Evolutionary conservation across 441 rosid species (phyloP).

Genomic region (Erysimum pusillum): DNA sequence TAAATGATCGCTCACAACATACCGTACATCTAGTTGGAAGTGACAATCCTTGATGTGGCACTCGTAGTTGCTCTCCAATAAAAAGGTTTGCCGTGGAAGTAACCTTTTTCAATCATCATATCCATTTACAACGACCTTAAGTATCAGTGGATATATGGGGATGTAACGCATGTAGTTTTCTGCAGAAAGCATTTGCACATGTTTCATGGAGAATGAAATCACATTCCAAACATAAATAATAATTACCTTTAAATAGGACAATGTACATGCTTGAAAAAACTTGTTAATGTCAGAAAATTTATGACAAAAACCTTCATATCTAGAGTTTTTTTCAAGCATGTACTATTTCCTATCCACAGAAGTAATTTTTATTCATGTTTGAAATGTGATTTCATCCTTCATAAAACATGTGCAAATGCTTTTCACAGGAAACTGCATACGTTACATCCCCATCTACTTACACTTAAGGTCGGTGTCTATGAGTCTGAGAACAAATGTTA

Average conservation of each 20-base stretch:
- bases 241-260: not conserved
- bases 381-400: constrained; percentile 16
- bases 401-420: constrained; percentile 16
- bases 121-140: constrained; percentile 12
- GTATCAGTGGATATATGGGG: not conserved
- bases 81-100: not conserved
- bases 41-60: not conserved
- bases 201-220: constrained; percentile 36
- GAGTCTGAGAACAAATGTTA: constrained; percentile 8
- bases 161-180: constrained; percentile 17
- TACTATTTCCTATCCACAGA: not conserved
- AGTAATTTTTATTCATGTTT: not conserved
- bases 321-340: constrained; percentile 9
- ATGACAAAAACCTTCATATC: not conserved
- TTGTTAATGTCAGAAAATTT: not conserved
- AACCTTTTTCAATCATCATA: not conserved
- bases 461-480: constrained; percentile 6
- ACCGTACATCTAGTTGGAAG: not conserved
- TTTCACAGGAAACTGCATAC: not conserved
- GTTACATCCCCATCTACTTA: constrained; percentile 24
- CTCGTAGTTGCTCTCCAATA: not conserved
- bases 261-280: not conserved
- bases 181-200: constrained; percentile 9
- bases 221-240: constrained; percentile 19
- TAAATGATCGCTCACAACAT: not conserved